Evolutionary conservation across 257 asterid genomes (phyloP).

Genomic region (Solanum acaule): DNA sequence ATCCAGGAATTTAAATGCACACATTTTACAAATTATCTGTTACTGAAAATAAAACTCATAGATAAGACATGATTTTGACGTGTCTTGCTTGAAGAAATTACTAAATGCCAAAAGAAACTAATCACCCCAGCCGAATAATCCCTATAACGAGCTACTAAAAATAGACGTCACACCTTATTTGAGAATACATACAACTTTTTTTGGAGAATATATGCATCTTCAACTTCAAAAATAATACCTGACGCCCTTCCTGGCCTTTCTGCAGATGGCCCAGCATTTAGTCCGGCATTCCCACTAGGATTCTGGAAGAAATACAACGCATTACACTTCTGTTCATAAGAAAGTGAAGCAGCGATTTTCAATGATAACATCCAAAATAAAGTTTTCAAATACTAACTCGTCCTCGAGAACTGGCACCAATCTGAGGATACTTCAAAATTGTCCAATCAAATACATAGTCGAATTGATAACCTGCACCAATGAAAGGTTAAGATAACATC

Average conservation of each 20-base stretch:
- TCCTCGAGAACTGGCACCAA: constrained; percentile 13
- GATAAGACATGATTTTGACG: not conserved
- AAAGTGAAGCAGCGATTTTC: not conserved
- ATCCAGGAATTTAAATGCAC: not conserved
- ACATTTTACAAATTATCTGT: not conserved
- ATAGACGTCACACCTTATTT: not conserved
- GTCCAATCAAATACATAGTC: constrained; percentile 31
- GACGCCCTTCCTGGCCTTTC: constrained; percentile 7
- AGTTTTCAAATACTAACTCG: not conserved
- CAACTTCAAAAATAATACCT: not conserved
- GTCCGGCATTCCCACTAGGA: constrained; percentile 6
- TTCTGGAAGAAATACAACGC: constrained; percentile 6
- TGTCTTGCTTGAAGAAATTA: not conserved
- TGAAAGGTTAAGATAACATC: not conserved
- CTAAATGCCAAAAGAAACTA: not conserved
- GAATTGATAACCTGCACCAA: constrained; percentile 17
- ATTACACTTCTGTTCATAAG: not conserved
- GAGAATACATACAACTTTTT: not conserved
- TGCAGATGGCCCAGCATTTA: constrained; percentile 10
- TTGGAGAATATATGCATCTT: not conserved
- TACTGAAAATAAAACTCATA: not conserved
- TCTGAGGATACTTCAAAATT: constrained; percentile 23
- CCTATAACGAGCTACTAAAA: not conserved
- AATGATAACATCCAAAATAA: not conserved
- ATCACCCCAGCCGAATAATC: not conserved